Evolutionary conservation across 2,329 filamentous ascomycete species (phyloP).

Genomic region (Atkinsonella hypoxylon): DNA sequence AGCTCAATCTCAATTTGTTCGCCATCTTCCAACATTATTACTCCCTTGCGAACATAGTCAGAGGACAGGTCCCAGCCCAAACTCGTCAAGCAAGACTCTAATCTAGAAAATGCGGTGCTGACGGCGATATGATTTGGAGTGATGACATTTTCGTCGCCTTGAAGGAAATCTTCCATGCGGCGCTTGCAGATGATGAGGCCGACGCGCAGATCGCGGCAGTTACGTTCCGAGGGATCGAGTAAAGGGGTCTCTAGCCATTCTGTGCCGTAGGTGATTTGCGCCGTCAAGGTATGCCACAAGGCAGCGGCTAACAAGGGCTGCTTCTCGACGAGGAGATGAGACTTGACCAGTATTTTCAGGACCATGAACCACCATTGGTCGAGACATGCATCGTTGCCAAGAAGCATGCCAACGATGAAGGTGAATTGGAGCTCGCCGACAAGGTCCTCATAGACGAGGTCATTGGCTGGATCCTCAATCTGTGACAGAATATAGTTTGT

Average conservation of each 20-base stretch:
- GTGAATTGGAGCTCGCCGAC: constrained; percentile 50
- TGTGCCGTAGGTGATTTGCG: constrained; percentile 43
- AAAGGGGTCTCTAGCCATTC: constrained; percentile 34
- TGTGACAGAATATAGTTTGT: constrained; percentile 32
- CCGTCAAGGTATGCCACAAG: constrained; percentile 39
- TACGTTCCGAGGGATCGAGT: constrained; percentile 23
- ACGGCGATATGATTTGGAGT: constrained; percentile 31
- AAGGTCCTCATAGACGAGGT: constrained; percentile 29
- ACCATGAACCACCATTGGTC: constrained; percentile 51
- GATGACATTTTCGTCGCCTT: constrained; percentile 18
- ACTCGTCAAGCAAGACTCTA: constrained; percentile 22
- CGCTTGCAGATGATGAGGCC: constrained; percentile 43
- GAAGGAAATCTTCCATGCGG: constrained; percentile 35
- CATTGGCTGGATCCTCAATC: constrained; percentile 19
- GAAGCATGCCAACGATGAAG: constrained; percentile 43
- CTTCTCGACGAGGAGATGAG: constrained; percentile 30
- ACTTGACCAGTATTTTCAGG: constrained; percentile 37
- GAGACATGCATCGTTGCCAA: constrained; percentile 46
- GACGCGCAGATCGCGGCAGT: constrained; percentile 27
- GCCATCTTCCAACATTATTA: constrained; percentile 40
- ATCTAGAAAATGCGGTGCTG: constrained; percentile 31
- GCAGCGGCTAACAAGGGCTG: constrained; percentile 31
- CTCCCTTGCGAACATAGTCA: constrained; percentile 35
- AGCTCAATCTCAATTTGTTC: constrained; percentile 36
- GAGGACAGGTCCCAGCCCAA: constrained; percentile 45